Evolutionary conservation across 768 basidiomycete genomes (phyloP).

Genomic region (Leccinum incarnatum): DNA sequence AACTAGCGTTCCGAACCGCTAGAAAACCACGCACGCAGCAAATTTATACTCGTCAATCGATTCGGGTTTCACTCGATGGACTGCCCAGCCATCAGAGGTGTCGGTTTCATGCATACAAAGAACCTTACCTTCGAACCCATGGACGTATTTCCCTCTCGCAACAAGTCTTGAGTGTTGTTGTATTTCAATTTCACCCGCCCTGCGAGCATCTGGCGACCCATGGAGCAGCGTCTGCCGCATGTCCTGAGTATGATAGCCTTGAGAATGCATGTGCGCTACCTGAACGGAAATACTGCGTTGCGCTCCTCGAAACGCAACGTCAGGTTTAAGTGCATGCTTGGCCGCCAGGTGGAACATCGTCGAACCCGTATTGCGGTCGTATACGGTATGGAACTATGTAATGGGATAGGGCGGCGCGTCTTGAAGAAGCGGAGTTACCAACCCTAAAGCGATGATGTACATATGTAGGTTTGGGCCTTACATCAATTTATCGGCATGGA

Average conservation of each 20-base stretch:
- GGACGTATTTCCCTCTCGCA: constrained; percentile 91
- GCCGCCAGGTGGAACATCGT: constrained; percentile 24
- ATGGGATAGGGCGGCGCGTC: constrained; percentile 7
- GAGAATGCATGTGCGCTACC: constrained; percentile 37
- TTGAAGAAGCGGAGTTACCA: constrained; percentile 22
- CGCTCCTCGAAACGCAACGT: constrained; percentile 21
- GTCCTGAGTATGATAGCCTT: constrained; percentile 29
- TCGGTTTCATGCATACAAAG: neutral
- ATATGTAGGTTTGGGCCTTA: neutral
- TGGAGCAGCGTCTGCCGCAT: constrained; percentile 74
- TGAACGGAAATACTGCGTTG: constrained; percentile 62
- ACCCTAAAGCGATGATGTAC: neutral
- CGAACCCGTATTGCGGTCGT: neutral
- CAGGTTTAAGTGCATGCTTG: constrained; percentile 14
- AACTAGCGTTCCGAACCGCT: neutral
- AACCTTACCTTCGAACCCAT: constrained; percentile 75
- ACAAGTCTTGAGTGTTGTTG: constrained; percentile 86
- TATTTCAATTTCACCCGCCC: constrained; percentile 70
- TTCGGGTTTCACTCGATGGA: constrained; percentile 84
- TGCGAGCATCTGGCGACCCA: constrained; percentile 89
- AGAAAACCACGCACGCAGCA: constrained; percentile 63
- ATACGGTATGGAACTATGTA: constrained; percentile 4
- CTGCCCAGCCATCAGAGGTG: constrained; percentile 38
- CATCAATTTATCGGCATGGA: neutral
- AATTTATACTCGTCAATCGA: constrained; percentile 80